Evolutionary conservation across 2,329 filamentous ascomycete species (phyloP), one percentile per base, ranked within the genome.

Genomic region (Aspergillus tanneri): DNA sequence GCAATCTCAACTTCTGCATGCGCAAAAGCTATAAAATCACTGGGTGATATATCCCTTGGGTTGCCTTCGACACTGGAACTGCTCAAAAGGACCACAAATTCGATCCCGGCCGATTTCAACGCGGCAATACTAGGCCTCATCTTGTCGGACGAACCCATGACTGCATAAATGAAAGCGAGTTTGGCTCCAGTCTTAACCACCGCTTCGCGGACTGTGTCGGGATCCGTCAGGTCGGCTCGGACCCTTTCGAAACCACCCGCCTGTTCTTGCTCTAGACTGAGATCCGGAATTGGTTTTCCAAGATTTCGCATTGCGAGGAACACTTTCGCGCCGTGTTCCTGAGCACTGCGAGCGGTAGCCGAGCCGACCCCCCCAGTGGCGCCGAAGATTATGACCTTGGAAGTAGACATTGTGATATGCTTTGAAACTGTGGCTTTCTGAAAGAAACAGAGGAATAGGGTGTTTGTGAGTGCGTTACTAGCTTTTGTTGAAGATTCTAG

Each of bases 221-320:
- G 71, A 0, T 75, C 49, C 3, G 60, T 59, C 5, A 81, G 66
- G 56, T 80, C 77, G 27, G 76, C 73, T 39, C 72, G 59, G 14
- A 78, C 53, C 5, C 75, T 58, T 23, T 66, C 43, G 49, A 67
- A 75, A 10, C 47, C 50, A 6, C 59, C 67, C 3, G 49, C 36
- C 11, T 63, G 42, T 39, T 72, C 69, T 14, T 62, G 25, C 3
- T 64, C 53, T 0, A 46, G 9, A 7, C 40, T 47, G 3, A 76
- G 58, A 5, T 62, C 62, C 3, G 67, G 67, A 27, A 78, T 73
- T 3, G 65, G 10, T 52, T 80, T 80, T 18, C 53, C 50, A 3
- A 67, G 55, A 60, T 78, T 67, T 10, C 77, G 71, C 72, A 80
- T 73, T 2, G 74, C 77, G 2, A 81, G 70, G 38, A 63, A 63